A percentile compares a stretch with the other conserved stretches of the same genome.
phyloP scores from a whole-genome alignment of 495 filamentous ascomycete species.

The Hyaloscypha finlandica region DNA sequence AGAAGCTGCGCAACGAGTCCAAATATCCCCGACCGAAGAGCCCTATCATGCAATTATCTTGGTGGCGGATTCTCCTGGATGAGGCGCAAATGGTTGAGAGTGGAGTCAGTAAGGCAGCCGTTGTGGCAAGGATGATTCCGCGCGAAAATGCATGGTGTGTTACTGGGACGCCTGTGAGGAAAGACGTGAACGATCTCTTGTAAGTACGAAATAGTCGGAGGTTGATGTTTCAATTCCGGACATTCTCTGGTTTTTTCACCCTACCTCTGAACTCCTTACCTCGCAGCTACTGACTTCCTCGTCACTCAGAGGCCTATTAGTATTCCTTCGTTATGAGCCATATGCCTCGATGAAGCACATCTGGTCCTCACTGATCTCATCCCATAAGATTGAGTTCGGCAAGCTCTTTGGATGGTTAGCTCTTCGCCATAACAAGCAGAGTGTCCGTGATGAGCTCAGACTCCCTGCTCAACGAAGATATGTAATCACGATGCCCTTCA shows the following conservation, averaged over 20 bases:
- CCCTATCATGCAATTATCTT: constrained; percentile 75
- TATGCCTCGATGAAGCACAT: constrained; percentile 61
- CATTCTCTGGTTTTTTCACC: too few relatives aligned
- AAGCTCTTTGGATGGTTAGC: constrained; percentile 68
- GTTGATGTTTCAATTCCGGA: not conserved
- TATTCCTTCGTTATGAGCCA: constrained; percentile 79
- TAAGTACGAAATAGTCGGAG: not conserved
- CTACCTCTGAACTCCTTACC: too few relatives aligned
- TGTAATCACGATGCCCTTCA: constrained; percentile 88
- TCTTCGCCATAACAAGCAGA: constrained; percentile 82
- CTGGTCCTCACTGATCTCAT: constrained; percentile 65
- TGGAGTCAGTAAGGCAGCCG: constrained; percentile 80
- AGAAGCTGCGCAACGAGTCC: constrained; percentile 65
- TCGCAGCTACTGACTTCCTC: not conserved
- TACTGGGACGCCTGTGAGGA: constrained; percentile 87
- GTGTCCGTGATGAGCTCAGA: constrained; percentile 69
- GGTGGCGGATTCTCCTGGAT: constrained; percentile 90
- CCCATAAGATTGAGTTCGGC: constrained; percentile 60
- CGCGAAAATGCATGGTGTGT: constrained; percentile 87
- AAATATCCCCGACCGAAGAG: constrained; percentile 68
- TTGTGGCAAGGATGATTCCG: constrained; percentile 76
- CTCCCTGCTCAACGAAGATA: constrained; percentile 80
- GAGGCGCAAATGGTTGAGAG: constrained; percentile 96
- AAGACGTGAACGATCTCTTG: constrained; percentile 67
- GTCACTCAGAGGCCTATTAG: constrained; percentile 54